Evolutionary conservation across 805 yeast genomes (phyloP).

Genomic region (Starmerella apicola): DNA sequence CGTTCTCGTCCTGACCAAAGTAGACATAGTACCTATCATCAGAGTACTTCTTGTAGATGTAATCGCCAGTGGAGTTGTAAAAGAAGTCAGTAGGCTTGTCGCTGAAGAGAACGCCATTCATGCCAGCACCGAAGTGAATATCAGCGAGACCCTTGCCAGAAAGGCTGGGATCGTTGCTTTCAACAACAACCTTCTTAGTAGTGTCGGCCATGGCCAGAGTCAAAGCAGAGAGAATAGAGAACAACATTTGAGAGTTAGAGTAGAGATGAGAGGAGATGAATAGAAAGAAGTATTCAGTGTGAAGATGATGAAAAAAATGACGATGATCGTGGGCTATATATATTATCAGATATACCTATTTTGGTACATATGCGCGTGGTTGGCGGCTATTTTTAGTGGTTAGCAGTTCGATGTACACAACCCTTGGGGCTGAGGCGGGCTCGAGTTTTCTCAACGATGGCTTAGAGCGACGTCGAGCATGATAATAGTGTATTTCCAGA

Average conservation of each 20-base stretch:
- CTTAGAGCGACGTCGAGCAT: too few species aligned
- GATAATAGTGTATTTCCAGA: too few species aligned
- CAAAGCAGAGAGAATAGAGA: neutral
- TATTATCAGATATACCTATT: too few species aligned
- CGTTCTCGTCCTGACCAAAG: neutral
- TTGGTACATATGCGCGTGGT: too few species aligned
- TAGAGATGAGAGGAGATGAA: neutral
- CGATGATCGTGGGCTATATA: too few species aligned
- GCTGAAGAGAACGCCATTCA: slow-evolving; percentile 9
- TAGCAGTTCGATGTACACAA: too few species aligned
- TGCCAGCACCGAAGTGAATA: slow-evolving; percentile 16
- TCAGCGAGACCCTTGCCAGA: slow-evolving; percentile 3
- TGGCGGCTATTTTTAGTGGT: too few species aligned
- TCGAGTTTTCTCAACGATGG: too few species aligned
- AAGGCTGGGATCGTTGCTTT: slow-evolving; percentile 3
- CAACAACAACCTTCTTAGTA: slow-evolving; percentile 5
- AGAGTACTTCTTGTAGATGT: neutral
- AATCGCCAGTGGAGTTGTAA: neutral
- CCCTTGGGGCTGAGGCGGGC: too few species aligned
- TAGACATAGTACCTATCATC: neutral
- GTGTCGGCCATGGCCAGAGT: slow-evolving; percentile 3
- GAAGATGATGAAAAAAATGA: too few species aligned
- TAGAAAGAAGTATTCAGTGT: neutral
- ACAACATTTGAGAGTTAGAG: neutral
- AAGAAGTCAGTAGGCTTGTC: neutral